Evolutionary conservation across 805 yeast species (phyloP).

Genomic region (Nakazawaea ernobii): DNA sequence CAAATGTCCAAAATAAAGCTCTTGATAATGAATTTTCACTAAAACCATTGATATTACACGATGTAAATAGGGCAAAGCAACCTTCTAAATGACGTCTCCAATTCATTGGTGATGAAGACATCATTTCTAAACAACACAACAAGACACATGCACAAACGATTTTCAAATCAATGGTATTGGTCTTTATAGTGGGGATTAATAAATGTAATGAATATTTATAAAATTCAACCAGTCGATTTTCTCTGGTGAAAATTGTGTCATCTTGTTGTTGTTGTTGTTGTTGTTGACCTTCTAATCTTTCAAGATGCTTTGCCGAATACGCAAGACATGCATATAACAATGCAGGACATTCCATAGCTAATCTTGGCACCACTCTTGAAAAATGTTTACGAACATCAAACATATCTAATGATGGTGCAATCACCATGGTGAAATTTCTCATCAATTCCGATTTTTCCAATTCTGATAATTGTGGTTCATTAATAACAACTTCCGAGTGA

Average conservation of each 20-base stretch:
- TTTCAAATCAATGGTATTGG: constrained; percentile 19
- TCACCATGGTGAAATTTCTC: constrained; percentile 29
- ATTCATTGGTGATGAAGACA: constrained; percentile 30
- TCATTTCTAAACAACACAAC: constrained; percentile 37
- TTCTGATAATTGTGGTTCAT: constrained; percentile 7
- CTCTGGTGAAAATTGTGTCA: too few species aligned
- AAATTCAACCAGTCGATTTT: constrained; percentile 21
- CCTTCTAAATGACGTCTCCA: constrained; percentile 36
- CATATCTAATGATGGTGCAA: constrained; percentile 27
- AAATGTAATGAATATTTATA: constrained; percentile 24
- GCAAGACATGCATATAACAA: constrained; percentile 17
- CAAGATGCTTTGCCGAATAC: constrained; percentile 21
- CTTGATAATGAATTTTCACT: constrained; percentile 26
- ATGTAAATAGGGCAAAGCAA: constrained; percentile 30
- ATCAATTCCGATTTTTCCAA: constrained; percentile 23
- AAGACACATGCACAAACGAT: constrained; percentile 33
- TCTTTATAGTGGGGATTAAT: constrained; percentile 29
- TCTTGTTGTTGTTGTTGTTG: too few species aligned
- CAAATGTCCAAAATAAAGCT: constrained; percentile 39
- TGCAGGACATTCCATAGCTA: constrained; percentile 12
- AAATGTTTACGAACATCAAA: constrained; percentile 18
- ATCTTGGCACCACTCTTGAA: constrained; percentile 16
- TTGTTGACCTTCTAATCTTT: constrained; percentile 7
- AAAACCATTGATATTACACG: constrained; percentile 32
- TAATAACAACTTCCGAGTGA: background rate